These are phyloP conservation scores for Dictyostelium brefeldianum DNA, from an alignment of 78 protist species.

Conservation along the genomic window DNA sequence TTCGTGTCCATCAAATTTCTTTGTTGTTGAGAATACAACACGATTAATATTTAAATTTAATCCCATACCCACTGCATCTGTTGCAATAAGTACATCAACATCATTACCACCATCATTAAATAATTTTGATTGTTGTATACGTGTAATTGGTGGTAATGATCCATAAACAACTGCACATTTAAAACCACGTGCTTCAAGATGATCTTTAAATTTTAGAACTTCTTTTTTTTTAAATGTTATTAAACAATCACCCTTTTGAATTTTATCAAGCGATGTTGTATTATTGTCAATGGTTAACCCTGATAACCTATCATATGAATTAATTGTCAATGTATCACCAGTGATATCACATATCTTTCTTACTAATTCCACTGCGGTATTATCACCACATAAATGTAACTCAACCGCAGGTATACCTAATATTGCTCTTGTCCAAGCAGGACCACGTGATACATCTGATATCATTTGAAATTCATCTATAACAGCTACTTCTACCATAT, in stretches of 20 bases:
- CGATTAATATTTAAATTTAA: constrained; percentile 90
- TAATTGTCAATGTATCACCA: constrained; percentile 64
- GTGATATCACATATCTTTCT: constrained; percentile 61
- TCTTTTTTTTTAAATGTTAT: constrained; percentile 83
- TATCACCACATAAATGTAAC: constrained; percentile 93
- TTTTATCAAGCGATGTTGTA: neutral
- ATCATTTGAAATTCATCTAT: constrained; percentile 94
- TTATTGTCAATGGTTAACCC: neutral
- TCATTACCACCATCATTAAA: constrained; percentile 74
- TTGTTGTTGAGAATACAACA: constrained; percentile 45
- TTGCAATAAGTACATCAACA: constrained; percentile 85
- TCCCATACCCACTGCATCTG: constrained; percentile 95
- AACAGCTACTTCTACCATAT: constrained; percentile 86
- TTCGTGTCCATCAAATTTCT: constrained; percentile 87
- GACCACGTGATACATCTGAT: constrained; percentile 86
- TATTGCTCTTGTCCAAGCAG: constrained; percentile 94
- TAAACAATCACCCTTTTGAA: constrained; percentile 88
- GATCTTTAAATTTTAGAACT: neutral
- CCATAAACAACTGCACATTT: constrained; percentile 86
- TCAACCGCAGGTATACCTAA: constrained; percentile 90
- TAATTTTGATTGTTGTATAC: constrained; percentile 66
- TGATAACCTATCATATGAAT: constrained; percentile 76
- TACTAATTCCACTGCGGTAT: constrained; percentile 71
- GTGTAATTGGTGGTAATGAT: constrained; percentile 83
- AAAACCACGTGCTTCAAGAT: neutral